Evolutionary conservation across 371 early-diverging fungal genomes (phyloP).

Genomic region (Mortierella sp.): DNA sequence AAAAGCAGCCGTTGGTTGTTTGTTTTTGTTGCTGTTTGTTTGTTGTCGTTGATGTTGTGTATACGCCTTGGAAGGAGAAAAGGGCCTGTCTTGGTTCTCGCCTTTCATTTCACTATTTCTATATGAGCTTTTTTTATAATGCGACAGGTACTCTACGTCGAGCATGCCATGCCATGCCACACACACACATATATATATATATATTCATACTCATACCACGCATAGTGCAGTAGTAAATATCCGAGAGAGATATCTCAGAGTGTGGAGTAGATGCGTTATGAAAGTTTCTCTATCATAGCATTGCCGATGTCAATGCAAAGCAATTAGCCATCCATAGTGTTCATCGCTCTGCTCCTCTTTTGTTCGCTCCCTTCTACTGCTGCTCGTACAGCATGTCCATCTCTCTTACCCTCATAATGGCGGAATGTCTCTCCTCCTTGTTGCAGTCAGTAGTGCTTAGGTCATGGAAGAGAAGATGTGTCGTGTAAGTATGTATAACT

Average conservation of each 20-base stretch:
- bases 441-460: neutral
- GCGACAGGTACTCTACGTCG: no score
- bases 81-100: no score
- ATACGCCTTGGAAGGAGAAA: no score
- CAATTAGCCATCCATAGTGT: no score
- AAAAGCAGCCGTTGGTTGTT: neutral
- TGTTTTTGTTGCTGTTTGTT: neutral
- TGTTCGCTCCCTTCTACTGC: neutral
- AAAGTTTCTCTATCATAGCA: neutral
- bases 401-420: neutral
- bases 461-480: neutral
- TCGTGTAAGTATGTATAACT: no score
- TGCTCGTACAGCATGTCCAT: neutral
- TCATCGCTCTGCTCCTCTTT: neutral
- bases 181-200: neutral
- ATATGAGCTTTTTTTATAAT: no score
- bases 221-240: neutral
- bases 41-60: no score
- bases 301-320: no score
- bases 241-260: neutral
- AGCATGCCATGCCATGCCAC: no score
- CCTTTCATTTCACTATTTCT: no score
- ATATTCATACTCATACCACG: neutral
- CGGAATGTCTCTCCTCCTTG: conserved; percentile 4
- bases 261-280: neutral